phyloP scores from a whole-genome alignment of 2,329 filamentous ascomycete species.

The Rhynchosporium graminicola region DNA sequence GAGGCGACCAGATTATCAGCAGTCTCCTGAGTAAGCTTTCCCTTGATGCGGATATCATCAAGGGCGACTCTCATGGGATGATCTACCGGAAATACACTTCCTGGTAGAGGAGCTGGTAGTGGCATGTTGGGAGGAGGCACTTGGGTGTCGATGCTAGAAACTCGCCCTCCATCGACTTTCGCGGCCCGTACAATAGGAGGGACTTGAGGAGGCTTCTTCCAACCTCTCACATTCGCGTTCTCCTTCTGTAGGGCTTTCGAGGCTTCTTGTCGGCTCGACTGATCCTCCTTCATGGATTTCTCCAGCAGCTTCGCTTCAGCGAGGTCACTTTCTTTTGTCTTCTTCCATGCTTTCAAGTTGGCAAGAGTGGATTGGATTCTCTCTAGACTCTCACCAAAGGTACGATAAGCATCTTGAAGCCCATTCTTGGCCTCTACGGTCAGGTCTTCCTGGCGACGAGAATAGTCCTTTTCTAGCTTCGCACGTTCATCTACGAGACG shows the following conservation, averaged over 20 bases:
- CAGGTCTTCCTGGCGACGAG: not conserved
- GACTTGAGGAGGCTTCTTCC: not conserved
- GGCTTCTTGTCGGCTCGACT: not conserved
- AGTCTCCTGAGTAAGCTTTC: conserved; percentile 5
- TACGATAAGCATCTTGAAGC: not conserved
- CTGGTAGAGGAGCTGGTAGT: not conserved
- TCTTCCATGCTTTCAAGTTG: not conserved
- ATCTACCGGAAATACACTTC: not conserved
- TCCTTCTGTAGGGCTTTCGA: not conserved
- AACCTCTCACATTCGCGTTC: not conserved
- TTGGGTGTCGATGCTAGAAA: not conserved
- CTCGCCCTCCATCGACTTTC: not conserved
- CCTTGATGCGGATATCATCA: conserved; percentile 9
- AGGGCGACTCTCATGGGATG: conserved; percentile 9
- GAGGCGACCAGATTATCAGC: conserved; percentile 1
- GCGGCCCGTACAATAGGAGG: conserved; percentile 1
- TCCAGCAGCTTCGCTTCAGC: not conserved
- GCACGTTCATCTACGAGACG: not conserved
- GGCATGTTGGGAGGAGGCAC: conserved; percentile 3
- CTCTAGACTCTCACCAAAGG: not conserved
- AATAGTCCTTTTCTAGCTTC: not conserved
- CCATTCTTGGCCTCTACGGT: not conserved
- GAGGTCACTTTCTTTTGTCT: not conserved
- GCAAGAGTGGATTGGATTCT: not conserved
- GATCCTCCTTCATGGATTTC: not conserved